These are phyloP conservation scores for Carpinus viminea DNA, from an alignment of 306 rosid genomes.

Conservation along the genomic window DNA sequence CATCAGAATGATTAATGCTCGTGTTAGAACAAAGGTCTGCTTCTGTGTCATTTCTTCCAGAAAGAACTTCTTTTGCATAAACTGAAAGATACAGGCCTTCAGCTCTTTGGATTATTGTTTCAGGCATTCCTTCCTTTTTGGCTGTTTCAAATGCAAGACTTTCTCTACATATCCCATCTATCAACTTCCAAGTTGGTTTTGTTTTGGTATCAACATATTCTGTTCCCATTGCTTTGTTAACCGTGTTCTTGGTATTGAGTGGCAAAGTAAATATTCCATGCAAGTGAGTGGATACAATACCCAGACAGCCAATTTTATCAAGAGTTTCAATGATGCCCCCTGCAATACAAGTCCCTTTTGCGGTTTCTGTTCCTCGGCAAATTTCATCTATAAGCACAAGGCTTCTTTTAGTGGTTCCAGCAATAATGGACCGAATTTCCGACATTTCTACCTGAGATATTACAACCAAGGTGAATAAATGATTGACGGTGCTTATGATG, in stretches of 20 bases:
- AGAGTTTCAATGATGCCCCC: slow-evolving; percentile 89
- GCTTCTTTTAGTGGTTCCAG: slow-evolving; percentile 70
- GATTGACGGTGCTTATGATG: not conserved
- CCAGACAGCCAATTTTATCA: slow-evolving; percentile 76
- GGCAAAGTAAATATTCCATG: slow-evolving; percentile 84
- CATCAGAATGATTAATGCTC: slow-evolving; percentile 38
- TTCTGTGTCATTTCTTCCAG: slow-evolving; percentile 31
- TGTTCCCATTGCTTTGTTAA: slow-evolving; percentile 83
- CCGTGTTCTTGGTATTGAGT: slow-evolving; percentile 58
- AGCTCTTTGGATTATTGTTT: slow-evolving; percentile 72
- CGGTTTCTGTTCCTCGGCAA: slow-evolving; percentile 97
- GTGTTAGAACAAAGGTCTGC: slow-evolving; percentile 27
- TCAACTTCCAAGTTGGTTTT: slow-evolving; percentile 86
- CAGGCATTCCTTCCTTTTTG: slow-evolving; percentile 74
- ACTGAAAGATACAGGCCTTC: slow-evolving; percentile 66
- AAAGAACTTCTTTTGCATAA: slow-evolving; percentile 44
- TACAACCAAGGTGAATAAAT: slow-evolving; percentile 27
- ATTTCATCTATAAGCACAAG: slow-evolving; percentile 95
- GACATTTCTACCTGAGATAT: slow-evolving; percentile 89
- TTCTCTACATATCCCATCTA: slow-evolving; percentile 79
- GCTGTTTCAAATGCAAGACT: slow-evolving; percentile 99
- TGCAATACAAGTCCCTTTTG: slow-evolving; percentile 95
- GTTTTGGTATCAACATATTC: slow-evolving; percentile 57
- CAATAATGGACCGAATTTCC: slow-evolving; percentile 76
- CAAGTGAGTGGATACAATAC: slow-evolving; percentile 95